Base-by-base conservation (phyloP, 345 rosid genomes). In the Leavenworthia alabamica region DNA sequence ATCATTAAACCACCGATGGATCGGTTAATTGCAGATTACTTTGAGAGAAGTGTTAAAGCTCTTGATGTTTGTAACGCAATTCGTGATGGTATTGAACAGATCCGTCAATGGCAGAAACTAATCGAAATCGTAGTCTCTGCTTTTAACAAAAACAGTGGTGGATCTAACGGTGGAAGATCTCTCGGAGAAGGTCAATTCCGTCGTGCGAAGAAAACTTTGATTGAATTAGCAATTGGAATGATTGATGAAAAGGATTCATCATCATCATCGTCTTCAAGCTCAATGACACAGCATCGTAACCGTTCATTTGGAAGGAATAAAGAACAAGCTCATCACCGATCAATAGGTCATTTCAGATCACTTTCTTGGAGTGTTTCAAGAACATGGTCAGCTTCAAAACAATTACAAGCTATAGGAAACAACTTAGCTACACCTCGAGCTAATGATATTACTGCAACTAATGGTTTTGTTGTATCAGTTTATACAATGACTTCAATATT, bases 361-460 rank as follows among this genome's bases (percentile, higher is more conserved):
- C 73, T 89, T 26, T 92, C 98, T 0, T 89, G 98, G 98, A 83
- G 89, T 27, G 95, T 92, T 13, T 92, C 98, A 2, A 73, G 93
- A 72, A 81, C 98, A 0, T 92, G 98, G 98, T 92, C 98, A 0
- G 98, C 98, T 3, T 86, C 98, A 0, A 81, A 79, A 80, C 97
- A 92, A 67, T 74, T 92, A 12, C 93, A 83, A 78, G 88, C 96
- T 0, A 83, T 92, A 19, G 93, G 87, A 47, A 82, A 72, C 15
- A 86, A 80, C 53, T 8, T 92, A 59, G 55, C 47, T 15, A 70
- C 85, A 0, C 98, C 98, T 0, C 70, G 73, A 46, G 82, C 64
- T 6, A 79, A 60, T 22, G 98, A 92, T 8, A 42, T 85, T 1
- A 68, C 65, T 9, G 82, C 93, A 0, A 74, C 85, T 0, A 74